phyloP scores from a whole-genome alignment of 2,329 filamentous ascomycete genomes.

The Cordyceps cateniannulata region DNA sequence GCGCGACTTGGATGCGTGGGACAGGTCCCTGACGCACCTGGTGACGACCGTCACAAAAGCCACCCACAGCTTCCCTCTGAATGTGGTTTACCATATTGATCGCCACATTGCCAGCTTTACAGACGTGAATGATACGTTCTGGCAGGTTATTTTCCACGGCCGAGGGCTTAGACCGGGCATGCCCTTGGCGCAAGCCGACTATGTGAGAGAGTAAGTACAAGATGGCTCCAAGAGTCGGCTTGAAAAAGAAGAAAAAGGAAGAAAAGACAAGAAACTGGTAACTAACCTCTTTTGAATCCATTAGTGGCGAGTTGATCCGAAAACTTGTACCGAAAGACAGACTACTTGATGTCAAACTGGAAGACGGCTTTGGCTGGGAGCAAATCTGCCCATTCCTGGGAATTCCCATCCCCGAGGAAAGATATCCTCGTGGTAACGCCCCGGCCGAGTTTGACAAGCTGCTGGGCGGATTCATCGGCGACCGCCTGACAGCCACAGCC shows the following conservation, averaged over 20 bases:
- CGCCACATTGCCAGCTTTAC: neutral
- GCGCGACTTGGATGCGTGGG: conserved; percentile 29
- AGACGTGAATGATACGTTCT: neutral
- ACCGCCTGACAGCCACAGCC: neutral
- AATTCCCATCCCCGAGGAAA: conserved; percentile 22
- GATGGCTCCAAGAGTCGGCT: neutral
- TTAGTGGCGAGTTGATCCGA: conserved; percentile 21
- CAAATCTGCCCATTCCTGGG: conserved; percentile 28
- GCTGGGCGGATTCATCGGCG: neutral
- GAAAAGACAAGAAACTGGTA: neutral
- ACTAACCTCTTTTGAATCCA: neutral
- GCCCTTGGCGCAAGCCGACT: neutral
- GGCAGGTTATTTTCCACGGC: conserved; percentile 4
- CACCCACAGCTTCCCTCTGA: conserved; percentile 20
- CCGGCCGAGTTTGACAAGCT: conserved; percentile 22
- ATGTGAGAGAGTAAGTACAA: neutral
- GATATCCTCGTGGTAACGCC: conserved; percentile 25
- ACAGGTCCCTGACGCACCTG: conserved; percentile 24
- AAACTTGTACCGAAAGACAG: conserved; percentile 21
- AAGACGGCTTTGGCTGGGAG: conserved; percentile 31
- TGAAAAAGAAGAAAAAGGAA: neutral
- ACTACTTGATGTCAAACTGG: conserved; percentile 25
- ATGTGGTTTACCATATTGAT: conserved; percentile 22
- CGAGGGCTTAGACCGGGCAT: neutral
- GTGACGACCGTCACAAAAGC: conserved; percentile 9